Conservation (phyloP, 139 green algal species). For the Picochlorum sp. region DNA sequence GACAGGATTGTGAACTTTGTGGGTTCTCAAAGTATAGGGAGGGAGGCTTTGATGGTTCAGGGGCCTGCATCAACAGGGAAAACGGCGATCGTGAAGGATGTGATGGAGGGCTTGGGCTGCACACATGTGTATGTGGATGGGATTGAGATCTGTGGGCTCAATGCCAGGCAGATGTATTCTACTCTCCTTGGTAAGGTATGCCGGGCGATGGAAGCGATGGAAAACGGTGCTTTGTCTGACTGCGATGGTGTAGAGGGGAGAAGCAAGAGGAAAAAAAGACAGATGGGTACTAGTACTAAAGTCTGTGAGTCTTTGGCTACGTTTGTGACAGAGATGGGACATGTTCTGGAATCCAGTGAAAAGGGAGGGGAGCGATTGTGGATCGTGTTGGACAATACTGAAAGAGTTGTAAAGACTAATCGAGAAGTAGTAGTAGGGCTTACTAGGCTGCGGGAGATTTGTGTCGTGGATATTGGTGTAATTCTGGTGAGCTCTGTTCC, state of each 20-base stretch:
- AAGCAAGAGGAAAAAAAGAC: constrained; percentile 21
- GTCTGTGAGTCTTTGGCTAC: background rate
- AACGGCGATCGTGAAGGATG: constrained; percentile 24
- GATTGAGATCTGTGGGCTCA: constrained; percentile 5
- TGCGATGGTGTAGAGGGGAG: constrained; percentile 16
- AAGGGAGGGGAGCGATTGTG: background rate
- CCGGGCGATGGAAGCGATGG: background rate
- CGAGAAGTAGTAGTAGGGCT: constrained; percentile 20
- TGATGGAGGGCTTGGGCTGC: constrained; percentile 6
- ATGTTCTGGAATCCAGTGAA: background rate
- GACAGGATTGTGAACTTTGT: background rate
- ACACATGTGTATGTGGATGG: constrained; percentile 27
- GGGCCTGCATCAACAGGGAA: constrained; percentile 28
- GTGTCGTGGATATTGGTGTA: constrained; percentile 8
- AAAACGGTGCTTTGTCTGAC: constrained; percentile 5
- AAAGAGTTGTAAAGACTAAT: constrained; percentile 16
- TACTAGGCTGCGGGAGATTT: constrained; percentile 6
- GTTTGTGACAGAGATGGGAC: background rate
- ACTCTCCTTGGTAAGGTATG: too few species aligned
- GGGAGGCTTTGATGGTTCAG: constrained; percentile 48
- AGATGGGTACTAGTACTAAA: background rate
- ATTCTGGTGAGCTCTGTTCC: constrained; percentile 19
- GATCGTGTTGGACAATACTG: constrained; percentile 25
- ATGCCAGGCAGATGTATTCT: constrained; percentile 7
- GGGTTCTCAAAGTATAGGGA: background rate